Percentiles rank a stretch among this genome's conserved stretches.
Conservation (phyloP, 2,329 filamentous ascomycete species). For the Aspergillaceae sp. region DNA sequence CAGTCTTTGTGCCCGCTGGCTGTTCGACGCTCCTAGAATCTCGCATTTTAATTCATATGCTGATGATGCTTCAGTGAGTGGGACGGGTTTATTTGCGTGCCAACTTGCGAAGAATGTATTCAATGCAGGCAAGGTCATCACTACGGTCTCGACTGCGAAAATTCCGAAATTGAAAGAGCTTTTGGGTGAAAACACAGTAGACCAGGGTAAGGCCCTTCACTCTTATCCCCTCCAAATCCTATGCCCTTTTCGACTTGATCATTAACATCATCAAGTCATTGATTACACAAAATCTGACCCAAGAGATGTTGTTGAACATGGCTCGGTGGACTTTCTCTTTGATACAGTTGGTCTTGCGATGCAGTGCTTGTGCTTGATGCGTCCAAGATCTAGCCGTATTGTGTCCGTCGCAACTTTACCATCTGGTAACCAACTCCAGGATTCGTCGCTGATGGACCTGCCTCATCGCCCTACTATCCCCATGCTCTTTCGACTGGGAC, state of each 20-base stretch:
- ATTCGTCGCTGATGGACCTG: constrained; percentile 19
- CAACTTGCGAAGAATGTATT: constrained; percentile 47
- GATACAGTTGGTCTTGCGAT: constrained; percentile 41
- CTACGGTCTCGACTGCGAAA: constrained; percentile 48
- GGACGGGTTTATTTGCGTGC: constrained; percentile 39
- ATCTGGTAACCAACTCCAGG: constrained; percentile 29
- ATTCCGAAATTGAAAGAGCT: constrained; percentile 37
- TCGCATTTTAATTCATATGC: not conserved
- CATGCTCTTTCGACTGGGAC: constrained; percentile 9
- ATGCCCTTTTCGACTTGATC: not conserved
- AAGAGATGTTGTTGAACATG: constrained; percentile 28
- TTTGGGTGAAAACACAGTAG: constrained; percentile 38
- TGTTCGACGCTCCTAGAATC: constrained; percentile 12
- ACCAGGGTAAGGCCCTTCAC: constrained; percentile 26
- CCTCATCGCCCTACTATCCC: constrained; percentile 19
- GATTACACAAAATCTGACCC: constrained; percentile 43
- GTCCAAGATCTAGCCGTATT: constrained; percentile 27
- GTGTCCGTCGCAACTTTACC: constrained; percentile 31
- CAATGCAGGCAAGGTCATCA: constrained; percentile 40
- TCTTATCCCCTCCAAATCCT: not conserved
- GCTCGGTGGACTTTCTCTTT: constrained; percentile 44
- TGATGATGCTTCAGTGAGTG: constrained; percentile 30
- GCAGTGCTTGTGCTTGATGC: constrained; percentile 37
- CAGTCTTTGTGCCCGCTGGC: constrained; percentile 45
- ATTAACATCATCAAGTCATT: constrained; percentile 27